Percentiles rank a stretch among this genome's conserved stretches.
Conservation (phyloP, 75 land plant species). For the Adiantum capillusveneris region DNA sequence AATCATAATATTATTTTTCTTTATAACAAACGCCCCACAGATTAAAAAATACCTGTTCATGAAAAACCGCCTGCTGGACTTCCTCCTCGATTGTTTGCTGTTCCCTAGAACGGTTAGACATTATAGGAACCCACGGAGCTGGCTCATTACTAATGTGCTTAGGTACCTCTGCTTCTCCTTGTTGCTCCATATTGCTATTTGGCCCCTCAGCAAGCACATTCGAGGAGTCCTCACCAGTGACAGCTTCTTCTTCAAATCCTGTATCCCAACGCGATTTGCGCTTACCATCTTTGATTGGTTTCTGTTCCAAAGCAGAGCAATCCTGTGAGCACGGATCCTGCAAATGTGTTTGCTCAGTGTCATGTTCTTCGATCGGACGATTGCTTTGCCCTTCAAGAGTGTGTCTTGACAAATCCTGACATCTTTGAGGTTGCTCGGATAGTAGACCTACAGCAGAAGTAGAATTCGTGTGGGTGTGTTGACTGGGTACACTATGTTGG, state of each 20-base stretch:
- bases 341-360: too few relatives aligned
- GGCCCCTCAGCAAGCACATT: neutral
- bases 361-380: too few relatives aligned
- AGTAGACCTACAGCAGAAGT: too few relatives aligned
- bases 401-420: too few relatives aligned
- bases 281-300: constrained; percentile 10
- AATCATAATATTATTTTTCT: too few relatives aligned
- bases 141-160: neutral
- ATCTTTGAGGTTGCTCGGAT: too few relatives aligned
- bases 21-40: too few relatives aligned
- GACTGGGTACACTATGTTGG: too few relatives aligned
- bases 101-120: neutral
- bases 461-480: too few relatives aligned
- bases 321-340: too few relatives aligned
- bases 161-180: constrained; percentile 1
- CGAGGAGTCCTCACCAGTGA: neutral
- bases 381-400: too few relatives aligned
- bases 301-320: too few relatives aligned
- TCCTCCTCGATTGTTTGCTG: neutral
- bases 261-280: constrained; percentile 34
- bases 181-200: neutral
- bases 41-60: constrained; percentile 4
- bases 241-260: constrained; percentile 11
- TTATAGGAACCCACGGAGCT: neutral
- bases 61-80: constrained; percentile 6